Evolutionary conservation across 306 rosid species (phyloP).

Genomic region (Acacia acuminata): DNA sequence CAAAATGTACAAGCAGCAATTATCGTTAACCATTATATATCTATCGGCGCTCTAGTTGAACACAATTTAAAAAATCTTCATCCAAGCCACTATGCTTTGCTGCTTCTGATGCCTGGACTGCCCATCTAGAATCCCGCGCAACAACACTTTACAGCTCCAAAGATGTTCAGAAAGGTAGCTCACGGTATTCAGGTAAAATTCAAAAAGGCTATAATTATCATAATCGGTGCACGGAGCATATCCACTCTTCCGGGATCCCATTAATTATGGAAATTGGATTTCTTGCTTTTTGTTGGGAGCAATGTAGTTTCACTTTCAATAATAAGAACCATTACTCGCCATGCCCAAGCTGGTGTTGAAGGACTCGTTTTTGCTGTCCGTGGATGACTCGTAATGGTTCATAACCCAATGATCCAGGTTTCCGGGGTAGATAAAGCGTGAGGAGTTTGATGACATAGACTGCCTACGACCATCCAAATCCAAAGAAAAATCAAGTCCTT

Average conservation of each 20-base stretch:
- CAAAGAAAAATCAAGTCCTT: conserved; percentile 14
- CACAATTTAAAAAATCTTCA: not conserved
- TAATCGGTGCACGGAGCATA: not conserved
- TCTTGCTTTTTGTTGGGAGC: conserved; percentile 8
- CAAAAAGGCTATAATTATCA: conserved; percentile 11
- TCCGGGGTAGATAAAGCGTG: conserved; percentile 35
- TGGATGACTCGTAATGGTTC: conserved; percentile 46
- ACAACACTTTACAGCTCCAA: not conserved
- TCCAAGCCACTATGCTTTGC: not conserved
- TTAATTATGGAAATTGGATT: conserved; percentile 1
- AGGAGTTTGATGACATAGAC: conserved; percentile 39
- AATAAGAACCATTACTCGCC: conserved; percentile 32
- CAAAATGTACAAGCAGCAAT: not conserved
- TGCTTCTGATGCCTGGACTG: not conserved
- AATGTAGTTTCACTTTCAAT: conserved; percentile 17
- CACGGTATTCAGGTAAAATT: not conserved
- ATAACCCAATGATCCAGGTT: conserved; percentile 51
- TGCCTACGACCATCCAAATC: conserved; percentile 47
- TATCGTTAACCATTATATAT: not conserved
- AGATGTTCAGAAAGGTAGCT: not conserved
- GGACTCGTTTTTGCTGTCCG: conserved; percentile 37
- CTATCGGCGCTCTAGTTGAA: not conserved
- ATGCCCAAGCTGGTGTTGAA: conserved; percentile 28
- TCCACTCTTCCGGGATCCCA: not conserved
- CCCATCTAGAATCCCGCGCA: not conserved